These are phyloP conservation scores for Pilobolus umbonatus DNA, from an alignment of 192 early-diverging fungal genomes.

Conservation along the genomic window DNA sequence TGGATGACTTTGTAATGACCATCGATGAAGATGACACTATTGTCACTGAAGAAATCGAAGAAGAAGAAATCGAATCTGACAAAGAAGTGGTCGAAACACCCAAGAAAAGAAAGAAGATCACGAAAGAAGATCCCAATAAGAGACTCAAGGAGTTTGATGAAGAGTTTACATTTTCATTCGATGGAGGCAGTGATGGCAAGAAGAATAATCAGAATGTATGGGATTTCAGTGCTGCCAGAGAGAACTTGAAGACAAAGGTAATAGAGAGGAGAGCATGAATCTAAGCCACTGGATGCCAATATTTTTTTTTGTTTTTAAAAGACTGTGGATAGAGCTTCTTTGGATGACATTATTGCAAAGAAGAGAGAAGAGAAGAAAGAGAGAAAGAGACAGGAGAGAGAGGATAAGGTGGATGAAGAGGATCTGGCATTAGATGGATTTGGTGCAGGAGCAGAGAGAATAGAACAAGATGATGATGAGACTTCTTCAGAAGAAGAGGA, in stretches of 20 bases:
- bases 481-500: constrained; percentile 42
- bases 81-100: constrained; percentile 6
- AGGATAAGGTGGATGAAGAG: constrained; percentile 30
- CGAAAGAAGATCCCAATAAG: constrained; percentile 14
- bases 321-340: constrained; percentile 15
- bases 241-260: constrained; percentile 61
- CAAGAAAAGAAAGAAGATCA: constrained; percentile 18
- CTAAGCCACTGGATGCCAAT: neutral
- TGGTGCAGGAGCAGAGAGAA: constrained; percentile 21
- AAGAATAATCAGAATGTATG: constrained; percentile 63
- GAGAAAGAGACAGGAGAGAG: constrained; percentile 22
- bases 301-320: neutral
- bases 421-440: constrained; percentile 31
- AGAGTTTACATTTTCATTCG: constrained; percentile 74
- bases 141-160: constrained; percentile 71
- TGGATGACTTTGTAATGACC: constrained; percentile 69
- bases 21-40: constrained; percentile 64
- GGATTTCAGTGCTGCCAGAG: constrained; percentile 79
- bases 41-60: constrained; percentile 36
- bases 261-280: neutral
- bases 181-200: constrained; percentile 57
- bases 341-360: constrained; percentile 43
- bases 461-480: constrained; percentile 45
- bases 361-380: constrained; percentile 27
- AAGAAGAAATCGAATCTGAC: constrained; percentile 16